Conservation (phyloP, 768 basidiomycete genomes). For the Kwoniella sp. region DNA sequence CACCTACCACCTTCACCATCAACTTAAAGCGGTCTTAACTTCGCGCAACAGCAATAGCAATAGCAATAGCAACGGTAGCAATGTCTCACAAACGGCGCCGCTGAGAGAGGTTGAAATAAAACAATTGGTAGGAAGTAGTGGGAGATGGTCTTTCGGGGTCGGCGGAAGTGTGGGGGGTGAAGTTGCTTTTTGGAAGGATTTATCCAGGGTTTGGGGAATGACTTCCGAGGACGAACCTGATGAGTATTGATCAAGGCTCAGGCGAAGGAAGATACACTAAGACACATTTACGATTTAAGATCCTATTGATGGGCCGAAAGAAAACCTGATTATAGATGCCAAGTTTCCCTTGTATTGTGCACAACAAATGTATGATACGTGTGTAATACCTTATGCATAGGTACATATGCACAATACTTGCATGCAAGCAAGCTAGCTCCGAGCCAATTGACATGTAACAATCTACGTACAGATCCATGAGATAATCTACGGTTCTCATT, state of each 20-base stretch:
- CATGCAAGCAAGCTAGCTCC: no score
- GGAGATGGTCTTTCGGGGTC: slow-evolving; percentile 22
- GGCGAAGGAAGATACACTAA: no score
- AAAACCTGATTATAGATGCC: no score
- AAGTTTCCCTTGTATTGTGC: no score
- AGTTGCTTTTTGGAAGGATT: slow-evolving; percentile 31
- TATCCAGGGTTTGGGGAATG: slow-evolving; percentile 34
- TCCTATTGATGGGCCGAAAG: no score
- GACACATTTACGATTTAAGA: no score
- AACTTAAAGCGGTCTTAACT: slow-evolving; percentile 11
- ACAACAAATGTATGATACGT: no score
- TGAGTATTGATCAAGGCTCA: not conserved
- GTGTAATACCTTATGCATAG: no score
- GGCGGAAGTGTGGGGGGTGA: slow-evolving; percentile 6
- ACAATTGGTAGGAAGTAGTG: slow-evolving; percentile 24
- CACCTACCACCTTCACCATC: slow-evolving; percentile 37
- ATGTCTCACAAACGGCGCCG: not conserved
- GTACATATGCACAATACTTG: no score
- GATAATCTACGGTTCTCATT: slow-evolving; percentile 8
- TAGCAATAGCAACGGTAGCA: not conserved
- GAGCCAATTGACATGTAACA: no score
- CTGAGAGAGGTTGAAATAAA: slow-evolving; percentile 33
- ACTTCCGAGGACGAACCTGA: slow-evolving; percentile 10
- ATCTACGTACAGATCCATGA: no score
- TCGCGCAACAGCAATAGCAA: not conserved